Percentiles rank a stretch among this genome's conserved stretches.
These are phyloP conservation scores for Penicillium manginii DNA, from an alignment of 495 filamentous ascomycete species.

Conservation along the genomic window DNA sequence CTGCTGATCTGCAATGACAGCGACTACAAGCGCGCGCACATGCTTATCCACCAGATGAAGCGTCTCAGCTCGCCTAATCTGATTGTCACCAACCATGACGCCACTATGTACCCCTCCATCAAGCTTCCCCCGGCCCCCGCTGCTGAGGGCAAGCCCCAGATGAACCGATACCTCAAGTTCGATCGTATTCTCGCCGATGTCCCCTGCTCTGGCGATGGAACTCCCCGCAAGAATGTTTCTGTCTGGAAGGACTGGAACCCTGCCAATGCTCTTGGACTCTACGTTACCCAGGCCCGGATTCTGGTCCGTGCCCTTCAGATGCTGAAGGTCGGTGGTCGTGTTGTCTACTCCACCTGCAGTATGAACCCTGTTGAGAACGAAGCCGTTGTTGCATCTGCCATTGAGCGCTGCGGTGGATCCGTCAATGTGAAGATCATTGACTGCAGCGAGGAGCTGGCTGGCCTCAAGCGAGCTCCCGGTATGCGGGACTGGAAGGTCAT, in stretches of 20 bases:
- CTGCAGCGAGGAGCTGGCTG: constrained; percentile 73
- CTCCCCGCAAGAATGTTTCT: constrained; percentile 84
- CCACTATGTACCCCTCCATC: constrained; percentile 91
- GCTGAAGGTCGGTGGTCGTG: constrained; percentile 90
- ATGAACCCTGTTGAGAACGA: constrained; percentile 98
- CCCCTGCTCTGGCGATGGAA: constrained; percentile 95
- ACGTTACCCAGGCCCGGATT: constrained; percentile 84
- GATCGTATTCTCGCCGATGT: constrained; percentile 96
- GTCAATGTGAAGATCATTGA: constrained; percentile 83
- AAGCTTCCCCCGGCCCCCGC: constrained; percentile 62
- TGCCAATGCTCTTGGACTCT: constrained; percentile 78
- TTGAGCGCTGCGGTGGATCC: constrained; percentile 85
- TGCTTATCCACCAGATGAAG: constrained; percentile 97
- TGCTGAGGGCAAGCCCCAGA: constrained; percentile 50
- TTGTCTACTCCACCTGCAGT: constrained; percentile 97
- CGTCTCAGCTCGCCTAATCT: constrained; percentile 94
- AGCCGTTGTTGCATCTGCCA: constrained; percentile 83
- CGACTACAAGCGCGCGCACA: constrained; percentile 93
- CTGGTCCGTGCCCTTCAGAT: constrained; percentile 92
- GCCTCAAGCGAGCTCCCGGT: constrained; percentile 73
- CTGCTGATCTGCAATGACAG: constrained; percentile 93
- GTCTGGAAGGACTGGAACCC: constrained; percentile 96
- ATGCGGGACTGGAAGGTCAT: constrained; percentile 83
- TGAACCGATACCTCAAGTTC: constrained; percentile 85
- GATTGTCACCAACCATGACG: constrained; percentile 97